Percentiles rank a stretch among this genome's conserved stretches.
These are phyloP conservation scores for Phytophthora pinifolia DNA, from an alignment of 352 stramenopile genomes.

Conservation along the genomic window DNA sequence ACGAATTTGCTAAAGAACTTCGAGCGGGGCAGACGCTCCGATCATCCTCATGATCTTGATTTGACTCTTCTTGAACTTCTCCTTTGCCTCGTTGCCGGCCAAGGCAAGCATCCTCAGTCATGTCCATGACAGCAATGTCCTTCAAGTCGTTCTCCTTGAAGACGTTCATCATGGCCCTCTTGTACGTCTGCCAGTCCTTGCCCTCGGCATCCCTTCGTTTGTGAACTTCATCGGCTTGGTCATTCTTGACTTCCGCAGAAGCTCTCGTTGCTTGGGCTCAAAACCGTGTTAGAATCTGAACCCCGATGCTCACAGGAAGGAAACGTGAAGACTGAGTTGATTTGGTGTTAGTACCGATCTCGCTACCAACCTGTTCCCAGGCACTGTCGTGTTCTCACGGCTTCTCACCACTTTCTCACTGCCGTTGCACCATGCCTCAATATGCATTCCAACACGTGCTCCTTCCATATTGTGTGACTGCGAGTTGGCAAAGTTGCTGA, in stretches of 20 bases:
- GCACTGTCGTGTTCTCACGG: too few relatives aligned
- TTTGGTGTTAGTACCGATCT: background rate
- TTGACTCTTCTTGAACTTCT: conserved; percentile 2
- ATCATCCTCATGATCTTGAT: conserved; percentile 1
- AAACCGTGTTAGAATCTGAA: conserved; percentile 3
- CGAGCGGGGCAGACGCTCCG: conserved; percentile 5
- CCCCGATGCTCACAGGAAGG: background rate
- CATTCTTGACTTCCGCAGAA: background rate
- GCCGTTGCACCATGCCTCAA: too few relatives aligned
- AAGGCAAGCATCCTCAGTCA: background rate
- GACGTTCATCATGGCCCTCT: conserved; percentile 7
- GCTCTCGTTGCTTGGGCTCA: conserved; percentile 1
- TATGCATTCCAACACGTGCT: too few relatives aligned
- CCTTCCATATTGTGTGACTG: too few relatives aligned
- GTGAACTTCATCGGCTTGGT: conserved; percentile 7
- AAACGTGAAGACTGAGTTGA: conserved; percentile 8
- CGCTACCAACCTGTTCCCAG: background rate
- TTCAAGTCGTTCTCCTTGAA: conserved; percentile 5
- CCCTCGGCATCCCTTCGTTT: background rate
- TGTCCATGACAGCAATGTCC: background rate
- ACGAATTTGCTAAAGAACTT: conserved; percentile 10
- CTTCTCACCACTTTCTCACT: too few relatives aligned
- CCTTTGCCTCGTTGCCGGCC: background rate
- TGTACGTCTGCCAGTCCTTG: conserved; percentile 15
- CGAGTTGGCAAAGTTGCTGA: too few relatives aligned